Evolutionary conservation across 176 grass and related monocot species (phyloP), one percentile per base, ranked within the genome.

Genomic region (Tillandsia fasciculata): DNA sequence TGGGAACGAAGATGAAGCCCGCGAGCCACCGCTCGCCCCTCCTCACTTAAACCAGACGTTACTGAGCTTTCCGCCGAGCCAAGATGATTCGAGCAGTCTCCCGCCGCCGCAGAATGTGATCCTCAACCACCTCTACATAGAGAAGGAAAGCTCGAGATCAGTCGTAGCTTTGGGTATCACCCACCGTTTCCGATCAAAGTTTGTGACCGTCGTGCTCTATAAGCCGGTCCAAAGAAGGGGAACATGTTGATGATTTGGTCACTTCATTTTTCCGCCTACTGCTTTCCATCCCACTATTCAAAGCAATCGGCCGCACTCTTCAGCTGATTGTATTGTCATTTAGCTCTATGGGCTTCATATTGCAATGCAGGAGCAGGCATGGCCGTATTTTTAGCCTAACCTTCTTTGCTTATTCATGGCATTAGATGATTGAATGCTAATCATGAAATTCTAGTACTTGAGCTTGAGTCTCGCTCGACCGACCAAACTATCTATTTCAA

Each of bases 41-140:
- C 79, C 86, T 65, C 92, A 92, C 78, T 76, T 96, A 49, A 80
- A 92, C 15, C 88, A 96, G 29, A 87, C 92, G 10, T 75, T 89
- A 28, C 26, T 96, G 70, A 89, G 83, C 79, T 89, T 89, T 65
- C 88, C 86, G 7, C 83, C 83, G 1, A 89, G 81, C 53, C 92
- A 92, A 63, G 92, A 92, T 6, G 86, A 87, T 50, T 83, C 81
- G 2, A 87, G 70, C 70, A 83, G 73, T 58, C 81, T 96, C 22
- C 83, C 88, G 42, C 65, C 63, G 2, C 88, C 92, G 2, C 92
- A 92, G 63, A 91, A 86, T 4, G 92, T 96, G 81, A 85, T 96
- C 12, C 92, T 96, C 4, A 96, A 96, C 65, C 92, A 96, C 72
- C 89, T 96, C 50, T 96, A 96, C 81, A 92, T 96, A 49, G 92